Base-by-base conservation (phyloP, 2,329 filamentous ascomycete genomes). In the Pseudogymnoascus sp. region DNA sequence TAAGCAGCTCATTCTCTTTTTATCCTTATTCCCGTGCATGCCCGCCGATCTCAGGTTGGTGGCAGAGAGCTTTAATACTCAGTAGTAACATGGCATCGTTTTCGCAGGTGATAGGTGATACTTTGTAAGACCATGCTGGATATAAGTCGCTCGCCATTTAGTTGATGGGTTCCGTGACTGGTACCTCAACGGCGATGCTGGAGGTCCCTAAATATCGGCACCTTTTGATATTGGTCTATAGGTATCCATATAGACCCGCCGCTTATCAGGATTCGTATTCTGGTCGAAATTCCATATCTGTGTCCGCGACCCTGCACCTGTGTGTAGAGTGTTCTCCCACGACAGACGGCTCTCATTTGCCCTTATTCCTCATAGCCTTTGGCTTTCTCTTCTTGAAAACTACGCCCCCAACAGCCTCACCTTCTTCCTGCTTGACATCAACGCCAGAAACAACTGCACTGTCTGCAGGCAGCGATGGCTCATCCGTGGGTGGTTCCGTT, bases 351-450 rank as follows among this genome's bases (percentile, higher is more conserved):
- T 15, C 58, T 60, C 58, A 47, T 9, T 22, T 41, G 4, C 68
- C 86, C 70, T 82, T 86, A 66, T 85, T 81, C 18, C 84, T 80
- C 36, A 85, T 78, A 58, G 80, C 82, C 76, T 85, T 88, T 12
- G 84, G 78, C 70, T 91, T 93, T 60, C 89, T 78, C 76, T 91
- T 92, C 75, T 92, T 93, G 74, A 93, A 94, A 2, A 91, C 77
- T 2, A 91, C 80, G 2, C 81, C 78, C 9, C 77, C 69, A 2
- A 71, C 65, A 8, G 66, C 69, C 35, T 65, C 64, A 9, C 64
- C 65, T 69, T 64, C 53, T 66, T 67, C 66, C 67, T 72, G 28
- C 66, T 71, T 66, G 67, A 66, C 36, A 63, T 66, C 15, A 65
- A 63, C 68, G 2, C 71, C 69, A 11, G 71, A 12, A 80, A 72